Evolutionary conservation across 257 asterid species (phyloP), one percentile per base, ranked within the genome.

Genomic region (Salvia splendens): DNA sequence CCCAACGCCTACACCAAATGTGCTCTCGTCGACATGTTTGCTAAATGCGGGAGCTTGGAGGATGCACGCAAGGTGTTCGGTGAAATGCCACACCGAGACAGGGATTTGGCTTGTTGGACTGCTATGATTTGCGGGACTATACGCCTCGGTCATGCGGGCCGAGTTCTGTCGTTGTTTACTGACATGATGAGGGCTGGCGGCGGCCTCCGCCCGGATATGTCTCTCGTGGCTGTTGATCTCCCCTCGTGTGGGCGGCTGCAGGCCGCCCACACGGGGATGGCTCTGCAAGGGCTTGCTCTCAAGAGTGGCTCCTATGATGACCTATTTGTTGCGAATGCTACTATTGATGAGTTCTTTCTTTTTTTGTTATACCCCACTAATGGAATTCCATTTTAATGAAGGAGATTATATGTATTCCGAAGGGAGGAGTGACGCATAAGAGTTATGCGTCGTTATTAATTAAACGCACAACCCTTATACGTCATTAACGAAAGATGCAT

Each of bases 61-160:
- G 83, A 75, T 7, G 83, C 83, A 38, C 71, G 65, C 30, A 20
- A 0, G 8, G 73, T 79, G 5, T 79, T 79, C 61, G 83, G 75
- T 33, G 73, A 79, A 49, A 75, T 79, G 83, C 61, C 76, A 52
- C 72, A 32, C 3, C 16, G 16, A 35, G 78, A 75, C 35, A 56
- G 76, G 49, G 83, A 79, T 61, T 46, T 72, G 71, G 71, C 78
- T 40, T 71, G 76, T 11, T 75, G 83, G 83, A 79, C 83, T 57
- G 73, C 83, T 12, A 58, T 79, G 16, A 75, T 79, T 8, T 71
- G 78, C 38, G 83, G 80, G 2, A 49, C 59, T 20, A 56, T 79
- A 71, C 73, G 75, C 60, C 69, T 43, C 2, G 78, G 78, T n/a
- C 62, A 46, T 38, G 70, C 61, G 64, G 20, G 33, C 9, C 45